Conservation (phyloP, 2,329 filamentous ascomycete genomes). For the Arthrinium phaeospermum region DNA sequence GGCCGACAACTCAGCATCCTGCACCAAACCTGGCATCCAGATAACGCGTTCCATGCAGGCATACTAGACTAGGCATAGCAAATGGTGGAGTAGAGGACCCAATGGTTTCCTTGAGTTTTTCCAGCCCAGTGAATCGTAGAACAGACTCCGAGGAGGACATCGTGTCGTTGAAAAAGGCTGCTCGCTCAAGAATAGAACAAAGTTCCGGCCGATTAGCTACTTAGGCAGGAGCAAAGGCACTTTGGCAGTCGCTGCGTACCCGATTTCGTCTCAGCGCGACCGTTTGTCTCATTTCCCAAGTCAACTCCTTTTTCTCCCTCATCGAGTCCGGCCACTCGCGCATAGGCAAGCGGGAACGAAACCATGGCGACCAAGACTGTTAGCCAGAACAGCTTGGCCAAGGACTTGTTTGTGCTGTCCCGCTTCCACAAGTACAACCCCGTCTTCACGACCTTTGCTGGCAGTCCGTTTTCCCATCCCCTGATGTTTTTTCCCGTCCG, state of each 20-base stretch:
- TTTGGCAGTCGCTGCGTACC: not conserved
- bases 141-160: not conserved
- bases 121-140: not conserved
- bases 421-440: slow-evolving; percentile 18
- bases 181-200: not conserved
- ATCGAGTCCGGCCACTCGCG: too few species aligned
- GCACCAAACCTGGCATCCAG: not conserved
- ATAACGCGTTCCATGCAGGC: not conserved
- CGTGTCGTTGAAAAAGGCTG: not conserved
- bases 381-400: not conserved
- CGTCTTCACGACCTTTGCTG: slow-evolving; percentile 2
- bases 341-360: not conserved
- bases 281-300: not conserved
- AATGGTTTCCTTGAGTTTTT: not conserved
- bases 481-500: not conserved
- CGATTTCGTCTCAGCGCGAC: too few species aligned
- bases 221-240: not conserved
- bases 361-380: not conserved
- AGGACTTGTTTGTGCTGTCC: not conserved
- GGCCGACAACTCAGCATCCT: not conserved
- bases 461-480: not conserved
- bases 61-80: not conserved
- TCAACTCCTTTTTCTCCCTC: not conserved
- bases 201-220: not conserved
- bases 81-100: not conserved